Percentiles rank a stretch among this genome's conserved stretches.
Conservation (phyloP, 345 rosid species). For the Citrus trifoliata region DNA sequence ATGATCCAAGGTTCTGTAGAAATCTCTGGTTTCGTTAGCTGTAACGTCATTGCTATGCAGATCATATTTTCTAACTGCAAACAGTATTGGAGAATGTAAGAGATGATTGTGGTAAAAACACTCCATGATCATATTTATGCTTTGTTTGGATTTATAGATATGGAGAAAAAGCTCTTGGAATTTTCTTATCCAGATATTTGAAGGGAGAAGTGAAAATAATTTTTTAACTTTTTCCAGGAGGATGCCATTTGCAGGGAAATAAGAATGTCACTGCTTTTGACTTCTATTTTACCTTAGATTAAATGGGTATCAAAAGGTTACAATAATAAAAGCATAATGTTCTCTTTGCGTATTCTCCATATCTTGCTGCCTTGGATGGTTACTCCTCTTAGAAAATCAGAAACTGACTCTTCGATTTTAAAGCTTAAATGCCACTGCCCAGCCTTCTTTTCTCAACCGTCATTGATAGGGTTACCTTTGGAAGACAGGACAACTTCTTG, state of each 20-base stretch:
- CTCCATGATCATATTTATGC: not conserved
- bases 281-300: not conserved
- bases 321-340: not conserved
- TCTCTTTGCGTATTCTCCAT: not conserved
- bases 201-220: not conserved
- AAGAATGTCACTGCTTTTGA: not conserved
- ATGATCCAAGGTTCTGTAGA: not conserved
- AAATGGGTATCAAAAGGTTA: not conserved
- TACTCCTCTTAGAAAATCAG: not conserved
- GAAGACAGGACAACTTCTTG: not conserved
- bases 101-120: not conserved
- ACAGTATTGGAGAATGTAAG: not conserved
- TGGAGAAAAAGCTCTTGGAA: not conserved
- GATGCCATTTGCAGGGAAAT: not conserved
- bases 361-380: not conserved
- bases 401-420: not conserved
- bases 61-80: not conserved
- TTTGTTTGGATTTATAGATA: not conserved
- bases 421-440: not conserved
- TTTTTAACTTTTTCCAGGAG: not conserved
- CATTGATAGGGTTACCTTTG: not conserved
- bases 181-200: not conserved
- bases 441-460: not conserved
- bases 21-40: not conserved
- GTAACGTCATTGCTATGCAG: not conserved